A percentile compares a stretch with the other conserved stretches of the same genome.
phyloP scores from a whole-genome alignment of 257 asterid genomes.

The Salvia miltiorrhiza region DNA sequence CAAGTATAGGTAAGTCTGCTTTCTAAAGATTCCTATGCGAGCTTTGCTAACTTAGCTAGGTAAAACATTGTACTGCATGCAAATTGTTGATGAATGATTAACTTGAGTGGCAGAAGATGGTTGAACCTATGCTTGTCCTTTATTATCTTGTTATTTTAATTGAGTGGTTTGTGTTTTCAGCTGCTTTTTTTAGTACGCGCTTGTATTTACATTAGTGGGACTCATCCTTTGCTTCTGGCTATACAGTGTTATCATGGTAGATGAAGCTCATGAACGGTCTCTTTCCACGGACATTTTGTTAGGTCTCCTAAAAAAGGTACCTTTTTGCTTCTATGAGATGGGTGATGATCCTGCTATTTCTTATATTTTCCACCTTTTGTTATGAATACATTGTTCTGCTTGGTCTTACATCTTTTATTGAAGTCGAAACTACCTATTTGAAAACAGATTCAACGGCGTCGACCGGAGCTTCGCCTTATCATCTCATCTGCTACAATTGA shows the following conservation, averaged over 20 bases:
- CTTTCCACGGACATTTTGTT: slow-evolving; percentile 89
- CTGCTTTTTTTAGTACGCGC: not conserved
- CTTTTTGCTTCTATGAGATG: not conserved
- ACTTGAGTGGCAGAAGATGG: not conserved
- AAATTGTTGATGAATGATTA: not conserved
- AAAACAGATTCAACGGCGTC: slow-evolving; percentile 74
- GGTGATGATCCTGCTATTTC: not conserved
- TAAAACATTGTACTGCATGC: not conserved
- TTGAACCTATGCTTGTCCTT: not conserved
- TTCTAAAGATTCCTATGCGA: slow-evolving; percentile 1
- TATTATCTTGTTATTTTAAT: not conserved
- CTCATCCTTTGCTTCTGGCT: slow-evolving; percentile 23
- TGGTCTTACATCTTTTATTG: slow-evolving; percentile 5
- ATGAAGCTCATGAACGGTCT: slow-evolving; percentile 98
- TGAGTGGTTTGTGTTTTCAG: not conserved
- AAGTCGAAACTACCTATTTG: slow-evolving; percentile 18
- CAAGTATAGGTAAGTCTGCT: slow-evolving; percentile 70
- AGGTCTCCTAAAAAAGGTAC: slow-evolving; percentile 95
- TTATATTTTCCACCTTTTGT: not conserved
- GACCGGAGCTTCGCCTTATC: slow-evolving; percentile 84
- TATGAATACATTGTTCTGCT: not conserved
- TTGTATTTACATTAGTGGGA: not conserved
- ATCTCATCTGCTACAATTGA: slow-evolving; percentile 97
- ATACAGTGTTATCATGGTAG: slow-evolving; percentile 90
- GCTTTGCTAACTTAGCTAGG: slow-evolving; percentile 2